These are phyloP conservation scores for Periconia sp. DNA, from an alignment of 2,329 filamentous ascomycete genomes.

Conservation along the genomic window DNA sequence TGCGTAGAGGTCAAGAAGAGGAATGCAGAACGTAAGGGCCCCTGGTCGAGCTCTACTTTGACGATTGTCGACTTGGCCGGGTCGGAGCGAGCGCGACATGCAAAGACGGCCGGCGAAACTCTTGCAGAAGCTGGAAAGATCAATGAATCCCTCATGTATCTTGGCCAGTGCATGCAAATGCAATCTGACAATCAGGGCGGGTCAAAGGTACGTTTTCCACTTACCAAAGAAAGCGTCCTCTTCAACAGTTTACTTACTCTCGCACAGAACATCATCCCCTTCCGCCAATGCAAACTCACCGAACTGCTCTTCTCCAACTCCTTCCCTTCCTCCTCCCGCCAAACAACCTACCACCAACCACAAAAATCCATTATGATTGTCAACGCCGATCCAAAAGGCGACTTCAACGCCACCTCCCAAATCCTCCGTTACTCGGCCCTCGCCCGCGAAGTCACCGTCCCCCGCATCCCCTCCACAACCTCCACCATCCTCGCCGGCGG, in stretches of 20 bases:
- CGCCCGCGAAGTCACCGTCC: constrained; percentile 88
- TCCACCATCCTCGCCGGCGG: constrained; percentile 60
- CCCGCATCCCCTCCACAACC: constrained; percentile 80
- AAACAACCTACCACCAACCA: constrained; percentile 55
- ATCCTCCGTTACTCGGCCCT: constrained; percentile 93
- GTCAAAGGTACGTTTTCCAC: constrained; percentile 61
- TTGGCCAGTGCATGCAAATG: constrained; percentile 95
- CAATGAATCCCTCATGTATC: constrained; percentile 97
- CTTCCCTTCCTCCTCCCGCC: constrained; percentile 44
- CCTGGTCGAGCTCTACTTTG: constrained; percentile 76
- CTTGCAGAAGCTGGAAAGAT: constrained; percentile 97
- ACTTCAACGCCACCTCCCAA: constrained; percentile 96
- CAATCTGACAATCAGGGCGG: constrained; percentile 78
- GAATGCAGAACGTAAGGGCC: constrained; percentile 54
- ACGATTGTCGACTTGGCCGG: constrained; percentile 92
- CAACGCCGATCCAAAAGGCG: constrained; percentile 86
- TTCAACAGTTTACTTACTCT: constrained; percentile 14
- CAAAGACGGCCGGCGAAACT: constrained; percentile 90
- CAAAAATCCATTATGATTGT: constrained; percentile 96
- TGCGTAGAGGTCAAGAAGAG: constrained; percentile 92
- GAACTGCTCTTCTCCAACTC: constrained; percentile 56
- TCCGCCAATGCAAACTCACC: constrained; percentile 60
- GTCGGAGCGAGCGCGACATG: constrained; percentile 89
- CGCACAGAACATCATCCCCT: constrained; percentile 66
- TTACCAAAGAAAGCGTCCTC: background rate